Evolutionary conservation across 1,284 basidiomycete species (phyloP).

Genomic region (Moniliella sp.): DNA sequence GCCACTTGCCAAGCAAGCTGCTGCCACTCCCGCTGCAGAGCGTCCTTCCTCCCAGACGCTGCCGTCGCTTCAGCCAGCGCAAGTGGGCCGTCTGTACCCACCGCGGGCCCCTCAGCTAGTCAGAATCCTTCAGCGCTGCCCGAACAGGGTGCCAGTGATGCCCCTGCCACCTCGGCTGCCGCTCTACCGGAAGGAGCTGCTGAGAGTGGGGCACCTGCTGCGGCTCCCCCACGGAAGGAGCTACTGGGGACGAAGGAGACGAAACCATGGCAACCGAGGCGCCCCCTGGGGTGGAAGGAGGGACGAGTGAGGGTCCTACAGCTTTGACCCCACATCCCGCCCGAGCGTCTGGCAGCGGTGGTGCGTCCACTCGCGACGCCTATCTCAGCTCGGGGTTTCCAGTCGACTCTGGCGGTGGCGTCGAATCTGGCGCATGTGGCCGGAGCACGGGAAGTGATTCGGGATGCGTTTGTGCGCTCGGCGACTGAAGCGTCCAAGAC

Average conservation of each 20-base stretch:
- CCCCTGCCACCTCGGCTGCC: conserved; percentile 32
- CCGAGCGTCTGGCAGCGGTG: conserved; percentile 17
- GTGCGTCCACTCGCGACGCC: conserved; percentile 25
- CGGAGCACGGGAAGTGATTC: conserved; percentile 19
- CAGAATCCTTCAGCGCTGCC: conserved; percentile 89
- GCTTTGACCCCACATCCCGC: conserved; percentile 7
- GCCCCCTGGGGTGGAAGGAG: no score
- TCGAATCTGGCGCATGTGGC: conserved; percentile 19
- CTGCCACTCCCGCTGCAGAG: no score
- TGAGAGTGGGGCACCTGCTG: no score
- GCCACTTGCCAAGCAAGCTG: conserved; percentile 9
- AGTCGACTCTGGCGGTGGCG: conserved; percentile 27
- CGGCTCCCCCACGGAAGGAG: neutral
- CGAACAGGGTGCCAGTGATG: conserved; percentile 58
- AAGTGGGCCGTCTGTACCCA: conserved; percentile 80
- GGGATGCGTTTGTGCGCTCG: conserved; percentile 15
- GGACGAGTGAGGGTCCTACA: no score
- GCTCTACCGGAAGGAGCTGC: conserved; percentile 6
- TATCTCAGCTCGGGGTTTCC: conserved; percentile 27
- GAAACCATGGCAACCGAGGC: no score
- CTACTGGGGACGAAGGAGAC: neutral
- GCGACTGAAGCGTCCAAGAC: conserved; percentile 15
- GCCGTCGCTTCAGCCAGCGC: conserved; percentile 39
- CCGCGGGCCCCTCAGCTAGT: conserved; percentile 64
- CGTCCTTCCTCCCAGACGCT: neutral